Conservation (phyloP, 352 stramenopile genomes). For the Phytophthora pseudosyringae region DNA sequence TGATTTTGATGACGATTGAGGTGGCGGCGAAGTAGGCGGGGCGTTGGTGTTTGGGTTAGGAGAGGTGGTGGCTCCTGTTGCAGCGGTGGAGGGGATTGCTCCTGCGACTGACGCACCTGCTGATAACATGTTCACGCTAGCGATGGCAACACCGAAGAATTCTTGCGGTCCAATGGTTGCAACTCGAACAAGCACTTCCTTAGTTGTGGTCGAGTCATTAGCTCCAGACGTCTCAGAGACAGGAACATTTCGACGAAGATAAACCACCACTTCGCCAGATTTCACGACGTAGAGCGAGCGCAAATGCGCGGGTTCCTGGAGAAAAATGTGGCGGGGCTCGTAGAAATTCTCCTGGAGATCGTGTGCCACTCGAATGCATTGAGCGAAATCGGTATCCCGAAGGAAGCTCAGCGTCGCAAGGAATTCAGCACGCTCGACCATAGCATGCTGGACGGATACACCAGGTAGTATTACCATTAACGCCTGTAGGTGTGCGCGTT, state of each 20-base stretch:
- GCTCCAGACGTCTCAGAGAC: conserved; percentile 12
- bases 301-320: conserved; percentile 54
- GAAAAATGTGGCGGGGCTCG: conserved; percentile 67
- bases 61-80: neutral
- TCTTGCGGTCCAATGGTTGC: conserved; percentile 76
- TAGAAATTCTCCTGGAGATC: conserved; percentile 66
- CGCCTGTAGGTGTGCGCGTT: conserved; percentile 56
- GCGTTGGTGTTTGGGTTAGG: conserved; percentile 3
- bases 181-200: conserved; percentile 62
- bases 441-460: conserved; percentile 70
- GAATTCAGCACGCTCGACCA: conserved; percentile 77
- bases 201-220: conserved; percentile 13
- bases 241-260: conserved; percentile 41
- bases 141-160: conserved; percentile 67
- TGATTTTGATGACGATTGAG: conserved; percentile 8
- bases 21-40: conserved; percentile 1
- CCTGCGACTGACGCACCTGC: neutral
- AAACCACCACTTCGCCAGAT: conserved; percentile 73
- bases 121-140: conserved; percentile 39
- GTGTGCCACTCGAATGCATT: conserved; percentile 79
- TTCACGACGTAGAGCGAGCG: conserved; percentile 76
- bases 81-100: conserved; percentile 7
- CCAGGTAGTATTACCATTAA: conserved; percentile 53
- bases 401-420: conserved; percentile 67
- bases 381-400: conserved; percentile 58